phyloP scores from a whole-genome alignment of 345 rosid species.

The Clausena lansium region DNA sequence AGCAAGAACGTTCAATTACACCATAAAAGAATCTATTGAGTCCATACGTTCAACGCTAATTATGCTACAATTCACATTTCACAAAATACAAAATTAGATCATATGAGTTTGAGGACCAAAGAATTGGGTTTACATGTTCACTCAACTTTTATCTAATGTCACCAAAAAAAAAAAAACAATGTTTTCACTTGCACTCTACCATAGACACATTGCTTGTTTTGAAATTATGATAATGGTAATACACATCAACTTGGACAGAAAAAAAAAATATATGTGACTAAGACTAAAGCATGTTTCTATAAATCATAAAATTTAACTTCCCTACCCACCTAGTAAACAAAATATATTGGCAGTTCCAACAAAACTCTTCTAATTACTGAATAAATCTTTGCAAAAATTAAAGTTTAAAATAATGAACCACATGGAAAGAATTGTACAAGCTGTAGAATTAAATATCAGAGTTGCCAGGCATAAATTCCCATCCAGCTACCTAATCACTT shows the following conservation, averaged over 20 bases:
- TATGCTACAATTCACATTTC: slow-evolving; percentile 9
- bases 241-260: not conserved
- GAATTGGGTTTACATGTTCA: not conserved
- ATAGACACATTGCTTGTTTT: not conserved
- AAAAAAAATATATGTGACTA: too few relatives aligned
- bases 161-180: not conserved
- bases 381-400: not conserved
- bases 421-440: not conserved
- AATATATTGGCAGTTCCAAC: not conserved
- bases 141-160: not conserved
- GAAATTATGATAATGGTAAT: not conserved
- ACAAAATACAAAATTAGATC: not conserved
- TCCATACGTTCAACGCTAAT: slow-evolving; percentile 11
- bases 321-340: not conserved
- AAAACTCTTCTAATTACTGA: not conserved
- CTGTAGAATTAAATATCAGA: not conserved
- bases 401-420: not conserved
- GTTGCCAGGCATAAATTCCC: not conserved
- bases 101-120: not conserved
- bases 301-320: not conserved
- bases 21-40: not conserved
- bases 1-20: not conserved
- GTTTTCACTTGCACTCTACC: not conserved
- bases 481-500: not conserved
- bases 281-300: not conserved